Evolutionary conservation across 306 rosid species (phyloP), one percentile per base, ranked within the genome.

Genomic region (Medicago truncatula): DNA sequence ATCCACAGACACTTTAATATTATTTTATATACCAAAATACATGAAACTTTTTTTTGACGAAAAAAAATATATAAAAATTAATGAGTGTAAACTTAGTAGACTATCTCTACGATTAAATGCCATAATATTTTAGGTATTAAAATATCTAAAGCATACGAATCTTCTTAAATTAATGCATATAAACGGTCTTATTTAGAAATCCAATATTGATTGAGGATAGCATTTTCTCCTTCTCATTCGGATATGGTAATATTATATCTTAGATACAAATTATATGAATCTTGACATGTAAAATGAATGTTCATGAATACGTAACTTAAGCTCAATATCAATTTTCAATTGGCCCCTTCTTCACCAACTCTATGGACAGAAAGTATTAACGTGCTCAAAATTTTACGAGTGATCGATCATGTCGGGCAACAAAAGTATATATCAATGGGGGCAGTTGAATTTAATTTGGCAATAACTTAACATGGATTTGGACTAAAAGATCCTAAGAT

Each of bases 311-410:
- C 39, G 4, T 58, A 5, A 23, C 38, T 58, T 50, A 52, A 50
- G 58, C 17, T 10, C n/a, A 64, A 9, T 16, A 64, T 64, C 16
- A 9, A 39, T 39, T 39, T 14, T 64, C n/a, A 9, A 64, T 64
- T 38, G 50, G 70, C n/a, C 46, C 49, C 31, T 64, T 63, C 28
- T 38, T 17, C 69, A 63, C 49, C 25, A 63, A 63, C 43, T 63
- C 15, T 8, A 2, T 6, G 12, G 68, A 34, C 68, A 62, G n/a
- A 62, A 62, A 62, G 44, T 13, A 28, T 6, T 28, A 61, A 8
- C 8, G 9, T 63, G 12, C 13, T 31, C 23, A 38, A 62, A 36
- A 14, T 61, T 61, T n/a, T 14, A 31, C 8, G 41, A 61, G 67
- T 31, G 67, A 61, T 61, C 20, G 11, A 61, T 61, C 41, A 14